These are phyloP conservation scores for Eragrostis nindensis DNA, from an alignment of 176 grass and related monocot genomes.

Conservation along the genomic window DNA sequence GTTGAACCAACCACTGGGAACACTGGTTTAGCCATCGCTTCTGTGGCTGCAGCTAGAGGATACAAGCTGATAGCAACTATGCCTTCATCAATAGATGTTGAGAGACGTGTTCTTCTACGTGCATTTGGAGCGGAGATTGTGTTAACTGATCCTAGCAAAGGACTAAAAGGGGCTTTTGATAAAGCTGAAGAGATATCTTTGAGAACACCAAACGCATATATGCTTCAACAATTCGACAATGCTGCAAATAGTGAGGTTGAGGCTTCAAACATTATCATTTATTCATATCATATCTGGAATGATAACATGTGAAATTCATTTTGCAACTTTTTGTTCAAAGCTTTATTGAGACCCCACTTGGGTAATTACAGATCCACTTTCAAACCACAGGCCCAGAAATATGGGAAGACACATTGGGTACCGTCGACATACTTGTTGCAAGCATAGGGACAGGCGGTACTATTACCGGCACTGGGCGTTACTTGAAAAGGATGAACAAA, in stretches of 20 bases:
- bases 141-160: slow-evolving; percentile 76
- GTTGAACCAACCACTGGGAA: slow-evolving; percentile 95
- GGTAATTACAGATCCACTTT: slow-evolving; percentile 98
- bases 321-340: slow-evolving; percentile 36
- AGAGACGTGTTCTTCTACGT: slow-evolving; percentile 73
- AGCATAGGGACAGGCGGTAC: slow-evolving; percentile 97
- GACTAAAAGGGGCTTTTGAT: slow-evolving; percentile 85
- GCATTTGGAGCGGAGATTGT: slow-evolving; percentile 85
- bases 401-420: slow-evolving; percentile 91
- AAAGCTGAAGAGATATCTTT: slow-evolving; percentile 86
- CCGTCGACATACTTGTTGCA: slow-evolving; percentile 92
- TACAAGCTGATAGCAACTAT: slow-evolving; percentile 92
- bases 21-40: slow-evolving; percentile 74
- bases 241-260: slow-evolving; percentile 75
- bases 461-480: slow-evolving; percentile 78
- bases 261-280: slow-evolving; percentile 29
- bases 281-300: slow-evolving; percentile 7
- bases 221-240: slow-evolving; percentile 96
- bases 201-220: slow-evolving; percentile 69
- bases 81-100: slow-evolving; percentile 83
- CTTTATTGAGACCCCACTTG: slow-evolving; percentile 64
- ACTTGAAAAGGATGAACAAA: slow-evolving; percentile 90
- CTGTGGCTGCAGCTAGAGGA: slow-evolving; percentile 87
- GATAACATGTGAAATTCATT: slow-evolving; percentile 38
- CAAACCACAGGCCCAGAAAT: slow-evolving; percentile 99